Evolutionary conservation across 148 eudicot genomes (phyloP).

Genomic region (Vaccinium macrocarpon): DNA sequence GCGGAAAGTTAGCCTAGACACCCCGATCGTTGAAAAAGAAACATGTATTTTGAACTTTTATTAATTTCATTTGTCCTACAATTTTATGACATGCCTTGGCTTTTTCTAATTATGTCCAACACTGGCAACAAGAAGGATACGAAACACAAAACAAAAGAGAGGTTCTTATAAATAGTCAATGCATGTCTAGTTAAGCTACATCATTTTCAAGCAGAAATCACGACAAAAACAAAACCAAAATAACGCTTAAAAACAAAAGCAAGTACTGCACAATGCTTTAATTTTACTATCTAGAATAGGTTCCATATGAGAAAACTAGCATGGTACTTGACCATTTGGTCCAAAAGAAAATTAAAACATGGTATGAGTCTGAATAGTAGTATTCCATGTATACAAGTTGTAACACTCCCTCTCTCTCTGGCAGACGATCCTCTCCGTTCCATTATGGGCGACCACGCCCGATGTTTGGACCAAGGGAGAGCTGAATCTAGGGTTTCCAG

Average conservation of each 20-base stretch:
- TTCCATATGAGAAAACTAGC: not conserved
- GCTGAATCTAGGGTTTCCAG: no score
- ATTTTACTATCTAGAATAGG: not conserved
- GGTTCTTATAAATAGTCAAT: not conserved
- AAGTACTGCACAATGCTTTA: not conserved
- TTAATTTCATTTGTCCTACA: not conserved
- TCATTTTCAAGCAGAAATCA: not conserved
- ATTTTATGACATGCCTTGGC: not conserved
- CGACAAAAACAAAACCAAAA: not conserved
- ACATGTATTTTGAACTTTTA: no score
- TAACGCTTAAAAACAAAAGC: not conserved
- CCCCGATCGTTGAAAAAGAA: not conserved
- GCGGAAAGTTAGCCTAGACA: no score
- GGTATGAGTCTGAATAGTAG: not conserved
- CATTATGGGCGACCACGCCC: no score
- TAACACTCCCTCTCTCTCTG: no score
- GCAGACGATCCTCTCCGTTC: no score
- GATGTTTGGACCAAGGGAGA: no score
- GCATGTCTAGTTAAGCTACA: not conserved
- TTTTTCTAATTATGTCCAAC: not conserved
- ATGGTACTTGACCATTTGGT: not conserved
- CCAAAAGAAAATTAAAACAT: not conserved
- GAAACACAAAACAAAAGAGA: not conserved
- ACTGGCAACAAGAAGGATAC: not conserved
- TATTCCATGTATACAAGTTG: not conserved